Conservation (phyloP, 1,139 yeast species). For the Saccharomycopsis hybrid region DNA sequence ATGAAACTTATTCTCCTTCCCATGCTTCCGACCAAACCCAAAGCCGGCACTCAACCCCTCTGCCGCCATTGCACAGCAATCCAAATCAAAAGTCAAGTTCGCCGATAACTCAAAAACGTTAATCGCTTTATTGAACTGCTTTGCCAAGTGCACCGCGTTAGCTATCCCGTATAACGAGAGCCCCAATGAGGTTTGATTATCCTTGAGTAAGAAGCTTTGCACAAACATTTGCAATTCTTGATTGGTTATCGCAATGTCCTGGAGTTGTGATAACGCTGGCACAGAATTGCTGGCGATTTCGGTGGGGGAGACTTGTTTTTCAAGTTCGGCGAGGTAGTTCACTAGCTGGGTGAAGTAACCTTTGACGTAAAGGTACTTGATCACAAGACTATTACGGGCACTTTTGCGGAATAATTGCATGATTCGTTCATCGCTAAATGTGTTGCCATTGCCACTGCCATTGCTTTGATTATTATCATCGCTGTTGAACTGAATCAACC, state of each 20-base stretch:
- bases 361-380: slow-evolving; percentile 21
- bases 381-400: slow-evolving; percentile 25
- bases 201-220: slow-evolving; percentile 24
- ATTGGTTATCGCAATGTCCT: slow-evolving; percentile 2
- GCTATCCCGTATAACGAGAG: slow-evolving; percentile 26
- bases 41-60: slow-evolving; percentile 28
- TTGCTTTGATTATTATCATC: slow-evolving; percentile 5
- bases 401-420: slow-evolving; percentile 25
- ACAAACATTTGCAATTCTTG: slow-evolving; percentile 20
- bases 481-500: slow-evolving; percentile 23
- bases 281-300: neutral
- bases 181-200: slow-evolving; percentile 26
- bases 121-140: slow-evolving; percentile 25
- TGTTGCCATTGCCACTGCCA: slow-evolving; percentile 17
- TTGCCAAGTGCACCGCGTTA: slow-evolving; percentile 25
- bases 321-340: slow-evolving; percentile 2
- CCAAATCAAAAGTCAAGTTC: slow-evolving; percentile 26
- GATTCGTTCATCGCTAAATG: slow-evolving; percentile 25
- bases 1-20: slow-evolving; percentile 26
- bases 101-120: slow-evolving; percentile 28
- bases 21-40: slow-evolving; percentile 26
- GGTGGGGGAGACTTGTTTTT: neutral
- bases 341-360: slow-evolving; percentile 21
- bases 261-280: neutral
- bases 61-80: slow-evolving; percentile 28